Base-by-base conservation (phyloP, 1,284 basidiomycete species). In the Cutaneotrichosporon arboriforme region DNA sequence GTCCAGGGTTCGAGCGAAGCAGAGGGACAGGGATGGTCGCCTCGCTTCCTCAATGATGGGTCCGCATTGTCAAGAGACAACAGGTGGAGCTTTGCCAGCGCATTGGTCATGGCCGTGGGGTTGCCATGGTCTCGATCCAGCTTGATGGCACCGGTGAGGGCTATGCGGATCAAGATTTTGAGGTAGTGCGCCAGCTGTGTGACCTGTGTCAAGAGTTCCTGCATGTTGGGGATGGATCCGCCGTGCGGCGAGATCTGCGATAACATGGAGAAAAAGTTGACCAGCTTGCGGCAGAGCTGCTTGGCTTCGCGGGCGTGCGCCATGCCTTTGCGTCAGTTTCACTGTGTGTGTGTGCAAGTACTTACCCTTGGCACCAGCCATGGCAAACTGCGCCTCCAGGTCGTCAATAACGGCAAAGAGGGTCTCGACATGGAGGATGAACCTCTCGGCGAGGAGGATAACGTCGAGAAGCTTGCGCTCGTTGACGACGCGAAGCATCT, bases 131-230 rank as follows among this genome's bases (percentile, higher is more conserved):
- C 94, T 55, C 92, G 81, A 74, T 98, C 96, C 41, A 99, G 81
- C 75, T 90, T 96, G 61, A 99, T 82, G 3, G 93, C 90, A 17
- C 92, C 92, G 0, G 96, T 97, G 41, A 99, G 79, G 8, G 96
- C 93, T 59, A 99, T 97, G 46, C 94, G 87, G 65, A 99, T 99
- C 50, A 98, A 83, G 72, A 99, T 97, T 79, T 99, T 99, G 72
- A 99, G 85, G 75, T 98, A 98, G 76, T 99, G 94, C 4, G 94
- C 94, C 26, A 99, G 81, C 34, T 96, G 94, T 0, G 96, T 99
- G 52, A 99, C 94, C 45, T 98, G 84, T n/a, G 92, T 90, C 34
- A 98, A 83, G 8, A 99, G 80, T 67, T 98, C 94, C 75, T 97
- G 90, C 17, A 93, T 97, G 85, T 97, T 96, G 35, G 71, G 68